A percentile compares a stretch with the other conserved stretches of the same genome.
phyloP scores from a whole-genome alignment of 192 early-diverging fungal genomes.

The Funneliformis geosporum region DNA sequence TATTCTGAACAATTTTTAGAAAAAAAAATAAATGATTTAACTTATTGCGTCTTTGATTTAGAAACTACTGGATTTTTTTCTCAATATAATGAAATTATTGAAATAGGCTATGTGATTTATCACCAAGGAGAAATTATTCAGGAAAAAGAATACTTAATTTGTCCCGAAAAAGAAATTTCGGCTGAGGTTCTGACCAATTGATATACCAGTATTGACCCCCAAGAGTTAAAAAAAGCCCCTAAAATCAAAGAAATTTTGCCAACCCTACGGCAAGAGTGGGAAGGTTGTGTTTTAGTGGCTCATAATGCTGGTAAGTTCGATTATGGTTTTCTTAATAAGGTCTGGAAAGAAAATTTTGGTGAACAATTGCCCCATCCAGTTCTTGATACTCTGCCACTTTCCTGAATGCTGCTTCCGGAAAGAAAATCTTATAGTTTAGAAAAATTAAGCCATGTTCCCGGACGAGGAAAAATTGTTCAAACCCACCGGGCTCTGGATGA shows the following conservation, averaged over 20 bases:
- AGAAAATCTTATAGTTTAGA: constrained; percentile 9
- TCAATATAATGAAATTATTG: constrained; percentile 20
- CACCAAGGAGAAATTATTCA: neutral
- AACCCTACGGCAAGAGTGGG: neutral
- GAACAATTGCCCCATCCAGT: neutral
- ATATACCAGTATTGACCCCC: constrained; percentile 7
- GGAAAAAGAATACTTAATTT: neutral
- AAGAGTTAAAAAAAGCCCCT: neutral
- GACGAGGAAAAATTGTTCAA: neutral
- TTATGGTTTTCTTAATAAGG: neutral
- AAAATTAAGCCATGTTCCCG: constrained; percentile 7
- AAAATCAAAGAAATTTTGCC: constrained; percentile 11
- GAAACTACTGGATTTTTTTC: constrained; percentile 15
- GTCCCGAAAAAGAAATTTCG: constrained; percentile 1
- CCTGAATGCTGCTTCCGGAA: constrained; percentile 2
- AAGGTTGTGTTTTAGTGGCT: neutral
- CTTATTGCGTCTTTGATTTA: constrained; percentile 11
- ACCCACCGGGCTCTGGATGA: neutral
- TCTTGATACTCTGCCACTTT: neutral
- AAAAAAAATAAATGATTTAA: neutral
- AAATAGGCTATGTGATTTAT: constrained; percentile 8
- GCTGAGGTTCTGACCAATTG: neutral
- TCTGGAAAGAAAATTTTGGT: neutral
- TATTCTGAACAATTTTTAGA: neutral
- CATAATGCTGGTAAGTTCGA: constrained; percentile 7